Percentiles rank a stretch among this genome's conserved stretches.
These are phyloP conservation scores for Teratosphaeria gauchensis DNA, from an alignment of 2,329 filamentous ascomycete genomes.

Conservation along the genomic window DNA sequence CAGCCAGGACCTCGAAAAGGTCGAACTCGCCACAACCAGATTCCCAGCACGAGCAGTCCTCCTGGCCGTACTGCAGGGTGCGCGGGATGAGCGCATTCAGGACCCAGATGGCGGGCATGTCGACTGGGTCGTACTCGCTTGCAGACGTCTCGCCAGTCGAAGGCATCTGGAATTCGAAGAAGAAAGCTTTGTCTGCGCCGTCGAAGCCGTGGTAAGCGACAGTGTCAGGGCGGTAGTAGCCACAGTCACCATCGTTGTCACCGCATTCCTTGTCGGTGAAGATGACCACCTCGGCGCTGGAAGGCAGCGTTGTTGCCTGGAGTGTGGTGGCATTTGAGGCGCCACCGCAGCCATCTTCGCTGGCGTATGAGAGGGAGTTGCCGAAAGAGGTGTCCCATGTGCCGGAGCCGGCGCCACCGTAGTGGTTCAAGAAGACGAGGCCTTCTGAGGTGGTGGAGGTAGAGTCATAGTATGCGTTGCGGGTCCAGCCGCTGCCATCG, in stretches of 20 bases:
- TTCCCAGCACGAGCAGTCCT: slow-evolving; percentile 61
- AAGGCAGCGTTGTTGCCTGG: slow-evolving; percentile 39
- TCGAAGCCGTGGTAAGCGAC: slow-evolving; percentile 55
- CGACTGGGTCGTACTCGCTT: slow-evolving; percentile 29
- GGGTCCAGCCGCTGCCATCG: slow-evolving; percentile 21
- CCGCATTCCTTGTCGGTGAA: slow-evolving; percentile 43
- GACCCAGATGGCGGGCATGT: slow-evolving; percentile 69
- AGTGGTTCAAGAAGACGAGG: slow-evolving; percentile 50
- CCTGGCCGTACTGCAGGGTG: slow-evolving; percentile 55
- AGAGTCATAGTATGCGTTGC: slow-evolving; percentile 28
- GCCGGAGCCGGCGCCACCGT: slow-evolving; percentile 47
- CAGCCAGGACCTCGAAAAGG: slow-evolving; percentile 59
- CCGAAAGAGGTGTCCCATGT: slow-evolving; percentile 46
- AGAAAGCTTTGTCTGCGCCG: slow-evolving; percentile 61
- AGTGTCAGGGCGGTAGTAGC: slow-evolving; percentile 26
- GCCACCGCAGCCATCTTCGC: slow-evolving; percentile 37
- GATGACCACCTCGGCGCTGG: slow-evolving; percentile 42
- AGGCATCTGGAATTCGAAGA: slow-evolving; percentile 67
- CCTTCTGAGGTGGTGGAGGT: slow-evolving; percentile 37
- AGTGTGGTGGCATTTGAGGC: slow-evolving; percentile 42
- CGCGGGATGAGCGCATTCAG: slow-evolving; percentile 65
- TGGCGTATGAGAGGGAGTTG: slow-evolving; percentile 48
- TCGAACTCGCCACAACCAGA: slow-evolving; percentile 66
- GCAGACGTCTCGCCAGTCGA: slow-evolving; percentile 41
- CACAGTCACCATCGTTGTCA: slow-evolving; percentile 29